Base-by-base conservation (phyloP, 2,329 filamentous ascomycete genomes). In the Ophiostoma fasciatum region DNA sequence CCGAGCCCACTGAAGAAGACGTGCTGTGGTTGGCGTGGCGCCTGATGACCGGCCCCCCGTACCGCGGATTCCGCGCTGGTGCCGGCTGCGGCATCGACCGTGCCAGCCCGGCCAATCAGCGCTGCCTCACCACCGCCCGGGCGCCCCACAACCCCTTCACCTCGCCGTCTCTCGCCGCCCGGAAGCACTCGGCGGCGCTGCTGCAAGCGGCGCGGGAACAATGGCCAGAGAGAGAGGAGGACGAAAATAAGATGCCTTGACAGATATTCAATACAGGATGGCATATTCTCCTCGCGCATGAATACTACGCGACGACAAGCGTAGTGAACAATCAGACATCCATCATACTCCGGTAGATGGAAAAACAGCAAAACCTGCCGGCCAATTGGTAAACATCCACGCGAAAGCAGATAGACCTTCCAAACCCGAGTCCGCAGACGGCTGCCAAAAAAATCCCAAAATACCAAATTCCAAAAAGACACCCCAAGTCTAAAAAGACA, bases 401-500 rank as follows among this genome's bases (percentile, higher is more conserved):
- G n/a, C n/a, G n/a, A n/a, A n/a, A n/a, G n/a, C n/a, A n/a, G n/a
- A n/a, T n/a, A n/a, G n/a, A n/a, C n/a, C n/a, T n/a, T n/a, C n/a
- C n/a, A n/a, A n/a, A n/a, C n/a, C n/a, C n/a, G n/a, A n/a, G n/a
- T n/a, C n/a, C n/a, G n/a, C n/a, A n/a, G n/a, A n/a, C n/a, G n/a
- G n/a, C n/a, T n/a, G n/a, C n/a, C n/a, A n/a, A n/a, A n/a, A n/a
- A n/a, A n/a, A n/a, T n/a, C n/a, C n/a, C n/a, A n/a, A n/a, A n/a
- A n/a, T n/a, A n/a, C n/a, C n/a, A n/a, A n/a, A n/a, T n/a, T n/a
- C n/a, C n/a, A n/a, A 7, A 14, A 33, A 35, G 13, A 23, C 13
- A 26, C 4, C 9, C 5, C 7, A 7, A n/a, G 13, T 14, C 60
- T 52, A 68, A 46, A 65, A 69, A 26, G 49, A 53, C 40, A 69